These are phyloP conservation scores for Fusarium redolens DNA, from an alignment of 2,329 filamentous ascomycete species.

Conservation along the genomic window DNA sequence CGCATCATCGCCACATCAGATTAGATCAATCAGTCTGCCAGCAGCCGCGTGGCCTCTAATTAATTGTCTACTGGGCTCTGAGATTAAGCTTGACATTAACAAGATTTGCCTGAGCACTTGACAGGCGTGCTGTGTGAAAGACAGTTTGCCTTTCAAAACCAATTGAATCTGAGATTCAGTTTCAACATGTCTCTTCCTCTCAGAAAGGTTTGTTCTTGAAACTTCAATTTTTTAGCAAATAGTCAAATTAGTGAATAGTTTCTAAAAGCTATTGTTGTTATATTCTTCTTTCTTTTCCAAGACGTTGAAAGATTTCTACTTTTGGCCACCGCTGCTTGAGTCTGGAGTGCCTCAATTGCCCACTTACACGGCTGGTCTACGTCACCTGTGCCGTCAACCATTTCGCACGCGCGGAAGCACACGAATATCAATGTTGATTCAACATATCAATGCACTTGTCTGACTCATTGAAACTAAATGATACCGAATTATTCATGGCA, in stretches of 20 bases:
- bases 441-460: too few relatives aligned
- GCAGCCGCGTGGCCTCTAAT: conserved; percentile 35
- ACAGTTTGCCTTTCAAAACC: background rate
- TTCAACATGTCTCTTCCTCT: background rate
- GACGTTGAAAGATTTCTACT: background rate
- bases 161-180: background rate
- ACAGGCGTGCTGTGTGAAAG: background rate
- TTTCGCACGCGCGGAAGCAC: background rate
- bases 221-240: background rate
- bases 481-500: background rate
- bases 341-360: background rate
- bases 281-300: background rate
- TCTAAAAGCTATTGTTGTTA: too few relatives aligned
- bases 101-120: background rate
- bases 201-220: background rate
- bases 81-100: background rate
- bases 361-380: conserved; percentile 35
- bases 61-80: background rate
- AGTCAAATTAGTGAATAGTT: background rate
- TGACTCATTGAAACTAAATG: background rate
- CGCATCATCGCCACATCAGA: conserved; percentile 33
- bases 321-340: background rate
- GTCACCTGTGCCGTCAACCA: conserved; percentile 22
- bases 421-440: background rate
- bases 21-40: conserved; percentile 21